Percentiles rank a stretch among this genome's conserved stretches.
Evolutionary conservation across 2,329 filamentous ascomycete species (phyloP).

Genomic region (Berkeleyomyces basicola): DNA sequence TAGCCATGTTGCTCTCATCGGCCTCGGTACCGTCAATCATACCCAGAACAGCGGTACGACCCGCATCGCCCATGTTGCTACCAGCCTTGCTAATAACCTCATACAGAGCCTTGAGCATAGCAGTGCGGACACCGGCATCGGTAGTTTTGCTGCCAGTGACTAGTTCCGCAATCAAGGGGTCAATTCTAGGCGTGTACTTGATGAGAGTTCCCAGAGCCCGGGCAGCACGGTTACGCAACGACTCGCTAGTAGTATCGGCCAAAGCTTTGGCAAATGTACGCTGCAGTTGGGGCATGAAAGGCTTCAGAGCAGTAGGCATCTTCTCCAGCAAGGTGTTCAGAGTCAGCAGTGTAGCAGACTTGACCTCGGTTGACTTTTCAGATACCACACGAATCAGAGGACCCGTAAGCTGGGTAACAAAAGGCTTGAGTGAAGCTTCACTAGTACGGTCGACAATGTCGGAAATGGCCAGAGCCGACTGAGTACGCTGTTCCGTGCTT

Average conservation of each 20-base stretch:
- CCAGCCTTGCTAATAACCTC: slow-evolving; percentile 94
- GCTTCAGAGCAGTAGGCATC: slow-evolving; percentile 88
- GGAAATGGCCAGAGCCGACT: slow-evolving; percentile 82
- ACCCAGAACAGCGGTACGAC: slow-evolving; percentile 66
- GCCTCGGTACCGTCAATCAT: slow-evolving; percentile 68
- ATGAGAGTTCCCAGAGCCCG: slow-evolving; percentile 91
- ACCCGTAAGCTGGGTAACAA: slow-evolving; percentile 93
- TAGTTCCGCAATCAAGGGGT: slow-evolving; percentile 80
- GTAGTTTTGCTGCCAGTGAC: slow-evolving; percentile 85
- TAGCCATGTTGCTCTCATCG: slow-evolving; percentile 56
- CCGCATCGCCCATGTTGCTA: slow-evolving; percentile 82
- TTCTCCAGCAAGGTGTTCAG: slow-evolving; percentile 93
- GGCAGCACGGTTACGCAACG: slow-evolving; percentile 72
- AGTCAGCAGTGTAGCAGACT: slow-evolving; percentile 82
- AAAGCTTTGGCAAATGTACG: slow-evolving; percentile 93
- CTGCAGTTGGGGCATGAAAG: slow-evolving; percentile 91
- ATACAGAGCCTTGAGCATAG: slow-evolving; percentile 93
- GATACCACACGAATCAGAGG: slow-evolving; percentile 96
- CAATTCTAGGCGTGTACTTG: slow-evolving; percentile 85
- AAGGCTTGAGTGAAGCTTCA: slow-evolving; percentile 74
- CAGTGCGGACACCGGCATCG: slow-evolving; percentile 74
- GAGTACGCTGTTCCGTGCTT: slow-evolving; percentile 75
- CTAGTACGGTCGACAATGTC: slow-evolving; percentile 91
- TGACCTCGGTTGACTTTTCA: slow-evolving; percentile 89
- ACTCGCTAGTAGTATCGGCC: slow-evolving; percentile 80